phyloP scores from a whole-genome alignment of 257 asterid genomes.

The Solanum chiquidenum region DNA sequence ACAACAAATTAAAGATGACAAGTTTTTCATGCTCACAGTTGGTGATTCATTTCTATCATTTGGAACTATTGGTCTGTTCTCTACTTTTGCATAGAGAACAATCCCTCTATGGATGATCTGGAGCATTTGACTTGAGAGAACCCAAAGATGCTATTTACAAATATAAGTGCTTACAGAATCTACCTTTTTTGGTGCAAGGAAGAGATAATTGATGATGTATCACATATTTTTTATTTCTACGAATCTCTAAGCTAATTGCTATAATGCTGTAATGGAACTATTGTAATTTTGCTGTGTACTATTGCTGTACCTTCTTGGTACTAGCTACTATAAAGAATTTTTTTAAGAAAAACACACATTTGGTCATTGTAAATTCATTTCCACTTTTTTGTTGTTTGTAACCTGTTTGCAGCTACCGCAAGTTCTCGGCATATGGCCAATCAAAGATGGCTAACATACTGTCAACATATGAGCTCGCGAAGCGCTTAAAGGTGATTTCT shows the following conservation, averaged over 20 bases:
- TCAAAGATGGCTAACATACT: conserved; percentile 74
- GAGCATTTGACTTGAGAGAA: background rate
- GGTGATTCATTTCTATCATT: background rate
- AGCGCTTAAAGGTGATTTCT: conserved; percentile 47
- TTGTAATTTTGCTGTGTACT: background rate
- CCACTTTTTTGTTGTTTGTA: background rate
- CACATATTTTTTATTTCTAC: background rate
- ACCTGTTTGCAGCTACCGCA: conserved; percentile 37
- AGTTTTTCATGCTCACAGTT: background rate
- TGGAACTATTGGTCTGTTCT: background rate
- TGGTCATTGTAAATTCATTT: background rate
- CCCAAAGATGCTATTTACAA: background rate
- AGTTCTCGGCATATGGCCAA: conserved; percentile 61
- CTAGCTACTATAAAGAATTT: background rate
- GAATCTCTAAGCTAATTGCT: background rate
- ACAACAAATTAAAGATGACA: background rate
- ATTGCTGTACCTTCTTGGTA: background rate
- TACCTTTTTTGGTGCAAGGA: background rate
- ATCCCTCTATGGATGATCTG: background rate
- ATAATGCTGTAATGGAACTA: background rate
- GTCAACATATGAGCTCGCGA: conserved; percentile 57
- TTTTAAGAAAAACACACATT: background rate
- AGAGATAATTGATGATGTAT: background rate
- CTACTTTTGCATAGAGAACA: background rate
- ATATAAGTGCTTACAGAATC: background rate